Conservation (phyloP, 179 eudicot species). For the Vitellaria paradoxa region DNA sequence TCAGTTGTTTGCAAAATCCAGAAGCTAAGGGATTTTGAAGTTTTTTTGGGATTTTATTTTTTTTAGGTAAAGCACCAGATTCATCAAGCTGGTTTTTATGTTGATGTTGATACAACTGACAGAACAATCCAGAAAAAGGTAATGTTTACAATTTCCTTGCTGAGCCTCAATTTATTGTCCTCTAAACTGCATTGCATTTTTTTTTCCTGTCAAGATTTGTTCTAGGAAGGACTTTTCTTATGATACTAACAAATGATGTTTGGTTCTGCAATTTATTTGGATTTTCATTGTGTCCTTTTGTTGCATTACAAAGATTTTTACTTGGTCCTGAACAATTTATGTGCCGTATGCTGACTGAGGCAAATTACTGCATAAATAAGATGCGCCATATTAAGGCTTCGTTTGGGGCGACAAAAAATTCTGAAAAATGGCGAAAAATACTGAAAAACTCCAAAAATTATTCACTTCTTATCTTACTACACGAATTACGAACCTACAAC, state of each 20-base stretch:
- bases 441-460: no score
- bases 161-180: neutral
- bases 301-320: neutral
- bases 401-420: no score
- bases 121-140: conserved; percentile 91
- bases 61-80: conserved; percentile 63
- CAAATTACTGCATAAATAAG: no score
- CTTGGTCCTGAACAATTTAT: neutral
- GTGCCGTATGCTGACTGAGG: no score
- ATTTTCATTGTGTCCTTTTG: neutral
- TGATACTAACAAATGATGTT: neutral
- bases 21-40: neutral
- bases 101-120: conserved; percentile 79
- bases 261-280: neutral
- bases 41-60: conserved; percentile 1
- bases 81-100: conserved; percentile 77
- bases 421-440: no score
- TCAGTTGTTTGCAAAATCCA: neutral
- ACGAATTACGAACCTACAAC: no score
- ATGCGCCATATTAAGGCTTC: no score
- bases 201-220: no score
- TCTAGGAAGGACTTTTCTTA: neutral
- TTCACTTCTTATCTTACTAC: no score
- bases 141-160: neutral
- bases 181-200: neutral